Base-by-base conservation (phyloP, 495 filamentous ascomycete genomes). In the Penicillium simplicissimum region DNA sequence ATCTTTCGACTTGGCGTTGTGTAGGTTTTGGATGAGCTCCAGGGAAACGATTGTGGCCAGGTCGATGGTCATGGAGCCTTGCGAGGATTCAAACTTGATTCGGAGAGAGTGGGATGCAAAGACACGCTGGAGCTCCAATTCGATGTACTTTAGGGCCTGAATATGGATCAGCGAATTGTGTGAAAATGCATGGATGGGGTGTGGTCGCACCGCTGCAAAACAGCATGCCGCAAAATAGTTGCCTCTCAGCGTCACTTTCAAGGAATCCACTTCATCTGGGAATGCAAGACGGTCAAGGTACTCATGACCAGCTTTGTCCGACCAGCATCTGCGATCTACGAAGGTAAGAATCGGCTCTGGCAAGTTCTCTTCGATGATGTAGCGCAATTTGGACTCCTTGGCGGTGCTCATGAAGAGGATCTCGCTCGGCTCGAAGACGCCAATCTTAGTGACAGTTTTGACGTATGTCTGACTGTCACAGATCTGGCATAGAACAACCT, bases 31-130 rank as follows among this genome's bases (percentile, higher is more conserved):
- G 8, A 98, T 88, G 23, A 98, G 80, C 72, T 98, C 95, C 14
- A 98, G 79, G 10, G 90, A 90, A 14, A 85, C 82, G 36, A 96
- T 89, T 2, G 96, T 95, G 11, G 90, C 86, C 1, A 92, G 81
- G 70, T 97, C 95, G 62, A 97, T 93, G 76, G 93, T 90, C 95
- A 98, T 96, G 0, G 91, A 89, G 19, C 92, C 91, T 68, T 96
- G 89, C 1, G 92, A 92, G n/a, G 91, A 88, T 67, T 90, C 86
- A 64, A 94, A 96, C 63, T 86, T 89, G 68, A 97, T 89, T 2
- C 92, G 86, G 33, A 98, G 82, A 17, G 93, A 92, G 67, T 93
- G 90, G 43, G 82, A 80, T 9, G 84, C 76, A 66, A 97, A 96
- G 1, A 82, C 81, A 55, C 85, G 75, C n/a, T 77, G 72, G 25